Percentiles rank a stretch among this genome's conserved stretches.
Evolutionary conservation across 1,284 basidiomycete genomes (phyloP).

Genomic region (Irpex lacteus): DNA sequence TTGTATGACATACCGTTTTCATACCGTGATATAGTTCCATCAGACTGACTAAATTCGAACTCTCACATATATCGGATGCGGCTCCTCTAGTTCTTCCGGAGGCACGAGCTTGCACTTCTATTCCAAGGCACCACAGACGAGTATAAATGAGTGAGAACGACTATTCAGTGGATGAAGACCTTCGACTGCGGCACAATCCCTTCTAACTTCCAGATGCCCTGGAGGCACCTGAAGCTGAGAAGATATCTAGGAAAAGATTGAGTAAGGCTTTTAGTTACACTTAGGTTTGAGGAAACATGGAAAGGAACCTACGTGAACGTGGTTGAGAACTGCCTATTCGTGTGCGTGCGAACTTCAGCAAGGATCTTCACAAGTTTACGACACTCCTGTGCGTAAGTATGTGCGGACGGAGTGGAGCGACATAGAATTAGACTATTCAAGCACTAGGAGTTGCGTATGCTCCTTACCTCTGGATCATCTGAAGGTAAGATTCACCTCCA

Average conservation of each 20-base stretch:
- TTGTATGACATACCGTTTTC: background rate
- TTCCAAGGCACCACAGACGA: background rate
- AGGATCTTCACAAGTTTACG: background rate
- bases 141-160: background rate
- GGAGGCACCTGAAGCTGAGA: background rate
- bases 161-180: background rate
- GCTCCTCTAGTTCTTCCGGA: background rate
- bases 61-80: conserved; percentile 1
- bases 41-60: background rate
- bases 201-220: background rate
- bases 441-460: background rate
- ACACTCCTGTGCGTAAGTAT: background rate
- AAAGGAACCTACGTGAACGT: background rate
- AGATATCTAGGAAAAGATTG: background rate
- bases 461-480: background rate
- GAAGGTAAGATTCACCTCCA: background rate
- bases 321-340: background rate
- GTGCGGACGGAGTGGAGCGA: background rate
- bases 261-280: background rate
- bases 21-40: background rate
- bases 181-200: background rate
- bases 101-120: background rate
- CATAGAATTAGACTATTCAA: background rate
- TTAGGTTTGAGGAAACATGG: background rate
- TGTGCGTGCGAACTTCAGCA: background rate